phyloP scores from a whole-genome alignment of 208 protist genomes.

The Crithidia brevicula region DNA sequence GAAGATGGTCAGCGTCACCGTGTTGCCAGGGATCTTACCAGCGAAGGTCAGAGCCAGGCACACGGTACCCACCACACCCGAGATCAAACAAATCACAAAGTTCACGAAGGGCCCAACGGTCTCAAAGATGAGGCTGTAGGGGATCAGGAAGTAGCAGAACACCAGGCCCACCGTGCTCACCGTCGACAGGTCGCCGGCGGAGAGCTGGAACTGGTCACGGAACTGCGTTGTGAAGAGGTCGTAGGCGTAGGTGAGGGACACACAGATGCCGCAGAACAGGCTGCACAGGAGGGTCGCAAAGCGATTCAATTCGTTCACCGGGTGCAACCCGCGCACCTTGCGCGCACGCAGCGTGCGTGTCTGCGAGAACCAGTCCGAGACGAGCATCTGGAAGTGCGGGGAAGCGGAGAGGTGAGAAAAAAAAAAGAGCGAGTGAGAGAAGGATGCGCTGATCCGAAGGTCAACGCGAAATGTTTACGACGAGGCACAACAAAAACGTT shows the following conservation, averaged over 20 bases:
- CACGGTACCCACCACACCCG: slow-evolving; percentile 32
- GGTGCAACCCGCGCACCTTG: slow-evolving; percentile 30
- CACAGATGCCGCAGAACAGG: slow-evolving; percentile 49
- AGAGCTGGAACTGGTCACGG: slow-evolving; percentile 30
- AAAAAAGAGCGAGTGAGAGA: background rate
- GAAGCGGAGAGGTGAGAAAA: background rate
- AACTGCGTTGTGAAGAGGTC: slow-evolving; percentile 46
- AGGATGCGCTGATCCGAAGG: no score
- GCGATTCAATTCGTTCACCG: slow-evolving; percentile 42
- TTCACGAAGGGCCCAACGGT: slow-evolving; percentile 31
- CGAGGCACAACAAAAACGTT: no score
- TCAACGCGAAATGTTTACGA: no score
- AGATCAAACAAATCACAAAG: slow-evolving; percentile 30
- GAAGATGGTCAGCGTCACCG: slow-evolving; percentile 38
- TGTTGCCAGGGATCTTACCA: slow-evolving; percentile 32
- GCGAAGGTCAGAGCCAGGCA: slow-evolving; percentile 40
- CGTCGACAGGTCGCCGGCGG: slow-evolving; percentile 43
- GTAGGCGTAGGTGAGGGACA: slow-evolving; percentile 46
- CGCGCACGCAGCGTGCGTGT: slow-evolving; percentile 31
- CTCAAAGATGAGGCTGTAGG: slow-evolving; percentile 44
- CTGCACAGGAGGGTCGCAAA: slow-evolving; percentile 51
- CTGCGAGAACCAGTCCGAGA: slow-evolving; percentile 38
- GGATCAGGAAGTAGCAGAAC: slow-evolving; percentile 44
- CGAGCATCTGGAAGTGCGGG: slow-evolving; percentile 1
- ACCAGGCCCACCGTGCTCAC: slow-evolving; percentile 51